phyloP scores from a whole-genome alignment of 1,139 yeast genomes.

The Protomyces pachydermus region DNA sequence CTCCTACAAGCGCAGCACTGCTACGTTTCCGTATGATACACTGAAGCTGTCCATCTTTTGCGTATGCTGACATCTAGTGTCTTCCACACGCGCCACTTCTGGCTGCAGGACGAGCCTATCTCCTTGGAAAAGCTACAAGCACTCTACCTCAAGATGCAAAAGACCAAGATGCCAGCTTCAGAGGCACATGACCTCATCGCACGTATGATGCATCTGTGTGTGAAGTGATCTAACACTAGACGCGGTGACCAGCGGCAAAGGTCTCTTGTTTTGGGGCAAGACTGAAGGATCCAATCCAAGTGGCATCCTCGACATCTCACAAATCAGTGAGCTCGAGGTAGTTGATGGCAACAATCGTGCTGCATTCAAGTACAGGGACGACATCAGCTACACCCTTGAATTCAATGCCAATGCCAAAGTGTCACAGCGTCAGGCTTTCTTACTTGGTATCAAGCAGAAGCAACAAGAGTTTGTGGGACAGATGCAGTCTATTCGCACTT shows the following conservation, averaged over 20 bases:
- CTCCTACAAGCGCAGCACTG: slow-evolving; percentile 13
- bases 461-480: neutral
- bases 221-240: neutral
- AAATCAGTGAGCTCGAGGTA: slow-evolving; percentile 2
- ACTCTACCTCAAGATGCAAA: slow-evolving; percentile 13
- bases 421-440: slow-evolving; percentile 2
- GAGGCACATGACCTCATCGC: slow-evolving; percentile 12
- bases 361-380: slow-evolving; percentile 4
- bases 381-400: neutral
- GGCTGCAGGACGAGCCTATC: slow-evolving; percentile 6
- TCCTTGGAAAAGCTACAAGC: slow-evolving; percentile 4
- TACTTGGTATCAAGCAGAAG: slow-evolving; percentile 5
- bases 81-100: slow-evolving; percentile 16
- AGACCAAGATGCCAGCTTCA: slow-evolving; percentile 5
- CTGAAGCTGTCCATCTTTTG: too few species aligned
- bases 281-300: slow-evolving; percentile 2
- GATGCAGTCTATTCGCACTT: neutral
- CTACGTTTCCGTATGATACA: slow-evolving; percentile 20
- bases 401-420: neutral
- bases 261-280: slow-evolving; percentile 12
- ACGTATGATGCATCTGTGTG: neutral
- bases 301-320: slow-evolving; percentile 10
- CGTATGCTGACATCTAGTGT: slow-evolving; percentile 1
- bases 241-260: slow-evolving; percentile 14
- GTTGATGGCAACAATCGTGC: neutral